A percentile compares a stretch with the other conserved stretches of the same genome.
Evolutionary conservation across 768 basidiomycete species (phyloP).

Genomic region (Trametes gibbosa): DNA sequence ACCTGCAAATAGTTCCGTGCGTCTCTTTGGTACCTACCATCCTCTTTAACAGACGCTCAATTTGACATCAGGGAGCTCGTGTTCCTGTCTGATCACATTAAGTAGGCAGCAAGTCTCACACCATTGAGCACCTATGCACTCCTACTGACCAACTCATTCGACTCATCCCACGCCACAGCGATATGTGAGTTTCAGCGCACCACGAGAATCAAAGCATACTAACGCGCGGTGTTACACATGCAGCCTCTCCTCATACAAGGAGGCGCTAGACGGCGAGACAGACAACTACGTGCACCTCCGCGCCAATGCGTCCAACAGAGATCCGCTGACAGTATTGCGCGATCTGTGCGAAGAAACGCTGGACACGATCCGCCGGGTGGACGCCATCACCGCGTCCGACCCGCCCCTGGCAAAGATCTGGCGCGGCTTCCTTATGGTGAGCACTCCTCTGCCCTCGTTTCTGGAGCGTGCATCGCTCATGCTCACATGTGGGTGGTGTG

Average conservation of each 20-base stretch:
- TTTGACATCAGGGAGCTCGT: background rate
- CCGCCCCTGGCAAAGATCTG: background rate
- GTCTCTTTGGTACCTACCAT: background rate
- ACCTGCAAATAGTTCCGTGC: slow-evolving; percentile 38
- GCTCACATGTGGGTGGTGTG: background rate
- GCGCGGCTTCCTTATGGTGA: background rate
- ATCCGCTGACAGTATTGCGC: background rate
- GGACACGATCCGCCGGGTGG: background rate
- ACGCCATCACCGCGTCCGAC: background rate
- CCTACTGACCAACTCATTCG: background rate
- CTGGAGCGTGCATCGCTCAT: background rate
- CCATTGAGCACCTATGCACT: background rate
- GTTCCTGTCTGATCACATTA: background rate
- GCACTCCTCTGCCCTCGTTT: background rate
- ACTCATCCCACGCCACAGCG: background rate
- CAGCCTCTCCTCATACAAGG: slow-evolving; percentile 22
- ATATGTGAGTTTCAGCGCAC: slow-evolving; percentile 1
- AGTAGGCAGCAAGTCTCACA: background rate
- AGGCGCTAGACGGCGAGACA: slow-evolving; percentile 11
- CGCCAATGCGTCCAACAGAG: background rate
- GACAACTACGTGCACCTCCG: slow-evolving; percentile 15
- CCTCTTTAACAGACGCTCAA: background rate
- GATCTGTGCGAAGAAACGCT: slow-evolving; percentile 10
- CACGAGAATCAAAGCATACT: background rate
- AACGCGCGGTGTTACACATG: too few species aligned